Base-by-base conservation (phyloP, 1,284 basidiomycete species). In the Paramarasmius palmivorus region DNA sequence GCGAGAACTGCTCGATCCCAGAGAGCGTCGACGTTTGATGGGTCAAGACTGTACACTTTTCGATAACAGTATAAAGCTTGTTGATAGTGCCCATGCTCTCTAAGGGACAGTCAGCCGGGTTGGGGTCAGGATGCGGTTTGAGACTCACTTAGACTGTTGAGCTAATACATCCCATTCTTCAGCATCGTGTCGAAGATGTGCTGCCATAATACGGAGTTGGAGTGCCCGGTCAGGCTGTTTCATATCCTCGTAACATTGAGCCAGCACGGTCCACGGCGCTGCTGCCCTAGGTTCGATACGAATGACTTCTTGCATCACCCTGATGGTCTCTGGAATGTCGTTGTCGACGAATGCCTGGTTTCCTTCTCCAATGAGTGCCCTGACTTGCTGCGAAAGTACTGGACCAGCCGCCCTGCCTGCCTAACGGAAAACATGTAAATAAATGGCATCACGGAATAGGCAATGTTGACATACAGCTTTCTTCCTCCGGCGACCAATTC, bases 1-100 rank as follows among this genome's bases (percentile, higher is more conserved):
- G 94, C 88, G 5, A 98, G 78, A 3, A 83, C 75, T 0, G 95
- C 93, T 2, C 94, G 84, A 61, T 98, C 94, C 93, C 93, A 98
- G 22, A 96, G 80, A 1, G 91, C 88, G 56, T 91, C 87, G 8
- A 93, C 80, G 58, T 98, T 95, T 4, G 79, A 77, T 4, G 90
- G 88, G 64, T 95, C 89, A 23, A 91, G 75, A 57, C 81, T 86
- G 64, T 90, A 84, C 0, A 92, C 84, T 65, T 98, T 95, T 0
- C 88, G 79, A 63, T 92, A 91, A 66, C 96, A 98, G 67, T 98
- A 98, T 25, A 97, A 72, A 0, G 94, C 92, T 70, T 98, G 94
- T 52, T 93, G 87, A 41, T 83, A 79, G 55, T 86, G 84, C 2
- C 87, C 90, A 25, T 85, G 69, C 6, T 83, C 81, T 59, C 91